phyloP scores from a whole-genome alignment of 306 rosid species.

The Carpinus viminea region DNA sequence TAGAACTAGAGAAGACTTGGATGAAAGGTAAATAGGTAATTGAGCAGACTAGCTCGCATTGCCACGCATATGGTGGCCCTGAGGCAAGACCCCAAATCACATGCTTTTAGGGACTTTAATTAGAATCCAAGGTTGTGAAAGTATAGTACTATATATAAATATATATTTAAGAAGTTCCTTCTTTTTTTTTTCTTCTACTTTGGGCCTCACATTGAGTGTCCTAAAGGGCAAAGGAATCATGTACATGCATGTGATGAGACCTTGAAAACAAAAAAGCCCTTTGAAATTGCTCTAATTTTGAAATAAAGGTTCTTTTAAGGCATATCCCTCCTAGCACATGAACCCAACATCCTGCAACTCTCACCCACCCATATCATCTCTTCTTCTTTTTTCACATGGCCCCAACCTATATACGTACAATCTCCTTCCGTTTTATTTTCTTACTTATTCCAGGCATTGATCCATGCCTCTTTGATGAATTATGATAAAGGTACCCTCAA shows the following conservation, averaged over 20 bases:
- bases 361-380: not conserved
- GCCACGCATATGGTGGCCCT: slow-evolving; percentile 7
- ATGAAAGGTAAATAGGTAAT: not conserved
- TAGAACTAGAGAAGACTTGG: not conserved
- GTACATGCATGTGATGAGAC: slow-evolving; percentile 31
- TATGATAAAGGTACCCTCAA: not conserved
- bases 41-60: too few relatives aligned
- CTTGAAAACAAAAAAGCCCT: slow-evolving; percentile 3
- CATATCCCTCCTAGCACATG: slow-evolving; percentile 14
- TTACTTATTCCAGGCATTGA: not conserved
- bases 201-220: slow-evolving; percentile 40
- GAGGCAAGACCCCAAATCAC: slow-evolving; percentile 29
- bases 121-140: slow-evolving; percentile 44
- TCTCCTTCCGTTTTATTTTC: not conserved
- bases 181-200: slow-evolving; percentile 13
- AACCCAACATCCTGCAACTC: slow-evolving; percentile 5
- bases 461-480: not conserved
- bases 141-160: not conserved
- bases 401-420: slow-evolving; percentile 5
- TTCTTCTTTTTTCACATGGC: slow-evolving; percentile 25
- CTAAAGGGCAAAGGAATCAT: slow-evolving; percentile 35
- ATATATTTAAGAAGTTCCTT: not conserved
- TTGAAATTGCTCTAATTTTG: slow-evolving; percentile 16
- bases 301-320: slow-evolving; percentile 21
- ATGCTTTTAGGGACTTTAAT: slow-evolving; percentile 39